These are phyloP conservation scores for Suillus subalutaceus DNA, from an alignment of 768 basidiomycete genomes.

Conservation along the genomic window DNA sequence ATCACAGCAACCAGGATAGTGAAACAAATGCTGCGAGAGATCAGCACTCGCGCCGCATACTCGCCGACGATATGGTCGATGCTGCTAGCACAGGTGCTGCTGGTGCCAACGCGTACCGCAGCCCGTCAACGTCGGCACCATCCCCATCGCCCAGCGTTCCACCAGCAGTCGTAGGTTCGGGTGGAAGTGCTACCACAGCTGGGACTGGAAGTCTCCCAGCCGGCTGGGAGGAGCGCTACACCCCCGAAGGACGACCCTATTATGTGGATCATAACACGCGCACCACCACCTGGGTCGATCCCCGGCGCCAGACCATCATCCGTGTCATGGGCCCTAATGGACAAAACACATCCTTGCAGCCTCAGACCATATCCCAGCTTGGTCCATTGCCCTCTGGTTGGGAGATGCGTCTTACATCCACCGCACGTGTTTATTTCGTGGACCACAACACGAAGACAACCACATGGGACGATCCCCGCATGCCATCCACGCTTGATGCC, in stretches of 20 bases:
- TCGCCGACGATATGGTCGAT: conserved; percentile 87
- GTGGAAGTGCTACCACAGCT: conserved; percentile 57
- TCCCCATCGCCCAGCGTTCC: conserved; percentile 37
- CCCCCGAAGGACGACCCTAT: conserved; percentile 97
- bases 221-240: conserved; percentile 99
- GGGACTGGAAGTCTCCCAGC: conserved; percentile 90
- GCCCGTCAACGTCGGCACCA: conserved; percentile 36
- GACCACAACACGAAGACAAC: conserved; percentile 99
- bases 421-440: conserved; percentile 98
- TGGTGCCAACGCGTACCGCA: conserved; percentile 44
- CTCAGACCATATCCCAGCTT: conserved; percentile 94
- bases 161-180: conserved; percentile 53
- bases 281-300: conserved; percentile 99
- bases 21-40: conserved; percentile 87
- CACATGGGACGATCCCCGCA: conserved; percentile 98
- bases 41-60: conserved; percentile 81
- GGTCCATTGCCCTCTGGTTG: conserved; percentile 97
- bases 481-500: conserved; percentile 92
- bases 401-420: conserved; percentile 99
- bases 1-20: conserved; percentile 67
- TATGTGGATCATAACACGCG: conserved; percentile 99
- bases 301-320: conserved; percentile 93
- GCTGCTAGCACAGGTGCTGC: conserved; percentile 51
- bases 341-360: conserved; percentile 84
- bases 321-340: conserved; percentile 96